Base-by-base conservation (phyloP, 306 rosid species). In the Rosa multiflora region DNA sequence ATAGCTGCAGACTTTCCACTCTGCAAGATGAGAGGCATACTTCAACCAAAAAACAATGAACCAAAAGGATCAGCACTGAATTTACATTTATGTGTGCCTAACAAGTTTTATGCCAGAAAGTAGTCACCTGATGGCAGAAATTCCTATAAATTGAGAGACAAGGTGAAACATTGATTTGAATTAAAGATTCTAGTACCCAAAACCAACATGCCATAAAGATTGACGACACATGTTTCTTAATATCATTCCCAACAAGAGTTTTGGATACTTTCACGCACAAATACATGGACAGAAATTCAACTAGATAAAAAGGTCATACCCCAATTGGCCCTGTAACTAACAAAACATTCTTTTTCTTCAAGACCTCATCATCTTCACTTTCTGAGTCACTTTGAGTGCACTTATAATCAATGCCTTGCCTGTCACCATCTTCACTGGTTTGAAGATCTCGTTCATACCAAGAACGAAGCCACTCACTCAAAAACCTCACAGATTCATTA, bases 1-100 rank as follows among this genome's bases (percentile, higher is more conserved):
- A 95, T 83, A 76, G 98, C 98, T 26, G 99, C 98, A 79, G 99
- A 90, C 75, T 95, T 95, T 84, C 97, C 99, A 85, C 99, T 85
- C 99, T 95, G 88, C 90, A 89, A 80, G 47, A 83, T 73, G n/a
- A 74, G 23, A 80, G 66, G 56, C 46, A 82, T n/a, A 74, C 67
- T 75, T 87, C 59, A 84, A 77, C 58, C 53, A 78, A 64, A 79
- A 53, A 43, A 39, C 43, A 32, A 52, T 61, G 21, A 74, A 76
- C 32, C 67, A 78, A 11, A 74, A 82, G 61, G 64, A 78, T 68
- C 75, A 52, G 67, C 48, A 62, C 12, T 26, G 76, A 74, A 74
- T 56, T 39, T 56, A 26, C 10, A 5, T 52, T 55, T 40, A 12
- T n/a, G 18, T 56, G 35, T 74, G 48, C 49, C 4, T 10, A 55